These are phyloP conservation scores for Tolypocladium capitatum DNA, from an alignment of 2,329 filamentous ascomycete genomes.

Conservation along the genomic window DNA sequence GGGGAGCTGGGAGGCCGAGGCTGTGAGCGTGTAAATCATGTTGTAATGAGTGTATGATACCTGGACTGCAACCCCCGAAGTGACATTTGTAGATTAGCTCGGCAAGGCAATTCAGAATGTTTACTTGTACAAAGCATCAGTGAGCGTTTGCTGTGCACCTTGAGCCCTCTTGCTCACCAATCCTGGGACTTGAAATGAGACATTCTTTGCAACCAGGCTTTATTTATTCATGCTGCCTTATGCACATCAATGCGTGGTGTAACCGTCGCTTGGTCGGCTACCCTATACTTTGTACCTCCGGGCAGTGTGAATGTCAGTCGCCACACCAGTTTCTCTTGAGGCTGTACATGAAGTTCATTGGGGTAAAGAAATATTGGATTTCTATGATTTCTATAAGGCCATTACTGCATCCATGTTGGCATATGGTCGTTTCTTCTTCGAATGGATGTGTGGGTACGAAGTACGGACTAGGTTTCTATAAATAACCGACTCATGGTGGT, in stretches of 20 bases:
- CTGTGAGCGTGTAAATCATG: neutral
- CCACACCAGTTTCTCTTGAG: too few relatives aligned
- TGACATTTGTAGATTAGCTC: neutral
- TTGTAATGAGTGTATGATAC: neutral
- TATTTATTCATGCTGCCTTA: neutral
- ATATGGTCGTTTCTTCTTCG: too few relatives aligned
- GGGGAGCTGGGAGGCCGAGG: slow-evolving; percentile 17
- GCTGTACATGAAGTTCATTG: too few relatives aligned
- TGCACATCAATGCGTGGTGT: neutral
- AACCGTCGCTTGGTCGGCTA: neutral
- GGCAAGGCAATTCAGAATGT: neutral
- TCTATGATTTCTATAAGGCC: too few relatives aligned
- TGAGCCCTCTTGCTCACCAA: neutral
- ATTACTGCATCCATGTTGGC: too few relatives aligned
- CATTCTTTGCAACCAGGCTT: too few relatives aligned
- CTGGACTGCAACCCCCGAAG: slow-evolving; percentile 3
- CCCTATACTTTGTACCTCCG: neutral
- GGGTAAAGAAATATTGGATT: too few relatives aligned
- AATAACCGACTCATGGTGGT: neutral
- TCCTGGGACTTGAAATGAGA: neutral
- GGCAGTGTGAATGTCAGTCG: too few relatives aligned
- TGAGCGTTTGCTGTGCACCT: too few relatives aligned
- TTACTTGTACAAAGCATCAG: neutral
- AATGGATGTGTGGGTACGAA: too few relatives aligned
- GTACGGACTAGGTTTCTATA: too few relatives aligned